Evolutionary conservation across 345 rosid species (phyloP), one percentile per base, ranked within the genome.

Genomic region (Hirschfeldia incana): DNA sequence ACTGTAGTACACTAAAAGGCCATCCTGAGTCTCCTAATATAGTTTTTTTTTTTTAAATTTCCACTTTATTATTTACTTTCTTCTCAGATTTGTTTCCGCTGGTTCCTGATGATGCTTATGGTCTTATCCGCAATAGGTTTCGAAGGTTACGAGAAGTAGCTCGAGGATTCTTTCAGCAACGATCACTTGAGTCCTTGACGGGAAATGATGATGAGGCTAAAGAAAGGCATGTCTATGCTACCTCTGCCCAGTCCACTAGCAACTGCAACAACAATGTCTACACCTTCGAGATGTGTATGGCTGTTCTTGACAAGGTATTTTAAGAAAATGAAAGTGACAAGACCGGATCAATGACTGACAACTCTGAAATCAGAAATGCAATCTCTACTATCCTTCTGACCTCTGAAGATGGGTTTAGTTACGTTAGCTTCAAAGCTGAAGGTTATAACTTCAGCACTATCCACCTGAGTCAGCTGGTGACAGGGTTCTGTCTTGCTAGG

Each of bases 141-240:
- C 57, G 99, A 95, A 85, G 99, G 98, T 72, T 95, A 81, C 55
- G 99, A 95, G 80, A 95, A 95, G 84, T 86, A 98, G 87, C 92
- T 95, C 49, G 97, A 95, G 76, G 60, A 93, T 0, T 72, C 85
- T 9, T 95, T 95, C 71, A 91, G 95, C 4, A 94, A 91, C 64
- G 84, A 88, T 33, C 75, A 83, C 2, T 81, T 94, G 16, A 21
- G 21, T 21, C 21, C 21, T 21, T 21, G 21, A 92, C 37, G 97
- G 42, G 42, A 36, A 8, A 36, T 36, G 42, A 36, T 36, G 11
- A 10, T 9, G 49, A 42, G 13, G 0, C 12, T 42, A 4, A 34
- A 34, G 21, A 10, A 42, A 42, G 13, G 49, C 49, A 42, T 9
- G 49, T 42, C 49, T 9, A 42, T 42, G 11, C 44, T 37, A 89